phyloP scores from a whole-genome alignment of 768 basidiomycete genomes.

The Agrocybe pediades region DNA sequence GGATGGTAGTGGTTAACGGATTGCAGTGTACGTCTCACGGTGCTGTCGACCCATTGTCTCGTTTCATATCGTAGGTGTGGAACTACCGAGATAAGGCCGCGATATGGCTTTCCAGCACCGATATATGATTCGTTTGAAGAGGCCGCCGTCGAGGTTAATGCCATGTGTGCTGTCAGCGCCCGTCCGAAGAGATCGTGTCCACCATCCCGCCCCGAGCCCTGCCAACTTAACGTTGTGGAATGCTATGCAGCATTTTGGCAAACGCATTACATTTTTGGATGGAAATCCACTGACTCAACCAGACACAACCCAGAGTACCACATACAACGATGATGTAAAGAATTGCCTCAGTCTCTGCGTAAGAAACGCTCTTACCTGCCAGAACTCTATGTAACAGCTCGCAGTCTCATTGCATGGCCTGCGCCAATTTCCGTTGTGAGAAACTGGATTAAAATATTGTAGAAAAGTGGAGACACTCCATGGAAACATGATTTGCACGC shows the following conservation, averaged over 20 bases:
- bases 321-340: neutral
- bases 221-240: conserved; percentile 1
- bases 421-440: neutral
- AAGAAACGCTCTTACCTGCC: too few relatives aligned
- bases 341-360: neutral
- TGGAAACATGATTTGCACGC: neutral
- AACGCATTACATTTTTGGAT: neutral
- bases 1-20: neutral
- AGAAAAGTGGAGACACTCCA: neutral
- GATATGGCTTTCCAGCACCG: conserved; percentile 2
- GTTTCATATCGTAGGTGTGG: conserved; percentile 19
- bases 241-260: neutral
- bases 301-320: too few relatives aligned
- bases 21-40: conserved; percentile 14
- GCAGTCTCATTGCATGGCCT: too few relatives aligned
- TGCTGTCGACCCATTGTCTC: conserved; percentile 15
- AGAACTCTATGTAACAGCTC: too few relatives aligned
- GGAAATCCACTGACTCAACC: too few relatives aligned
- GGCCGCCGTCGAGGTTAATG: conserved; percentile 10
- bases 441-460: neutral
- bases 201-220: conserved; percentile 11
- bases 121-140: neutral
- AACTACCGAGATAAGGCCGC: conserved; percentile 22
- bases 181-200: conserved; percentile 20
- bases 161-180: conserved; percentile 18